These are phyloP conservation scores for Biscogniauxia mediterranea DNA, from an alignment of 2,329 filamentous ascomycete species.

Conservation along the genomic window DNA sequence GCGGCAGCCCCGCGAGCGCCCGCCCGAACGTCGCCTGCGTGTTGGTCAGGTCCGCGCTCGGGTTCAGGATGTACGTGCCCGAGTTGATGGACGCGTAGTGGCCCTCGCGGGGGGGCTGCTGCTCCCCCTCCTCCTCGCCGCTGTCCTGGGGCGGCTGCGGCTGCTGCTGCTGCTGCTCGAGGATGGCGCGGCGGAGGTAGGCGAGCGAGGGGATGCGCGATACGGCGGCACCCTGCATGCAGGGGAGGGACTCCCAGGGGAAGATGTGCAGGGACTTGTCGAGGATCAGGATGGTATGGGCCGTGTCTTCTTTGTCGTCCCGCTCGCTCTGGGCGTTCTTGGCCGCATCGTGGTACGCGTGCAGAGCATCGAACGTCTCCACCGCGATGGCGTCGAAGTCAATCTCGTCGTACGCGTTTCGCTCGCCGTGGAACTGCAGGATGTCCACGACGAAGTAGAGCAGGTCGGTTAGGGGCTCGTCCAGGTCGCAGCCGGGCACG, in stretches of 20 bases:
- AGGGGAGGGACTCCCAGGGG: constrained; percentile 94
- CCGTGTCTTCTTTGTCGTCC: constrained; percentile 29
- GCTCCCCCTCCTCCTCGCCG: constrained; percentile 4
- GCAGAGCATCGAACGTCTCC: constrained; percentile 81
- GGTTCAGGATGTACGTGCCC: constrained; percentile 85
- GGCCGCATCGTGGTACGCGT: constrained; percentile 65
- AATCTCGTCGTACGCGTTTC: constrained; percentile 95
- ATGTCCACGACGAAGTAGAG: constrained; percentile 97
- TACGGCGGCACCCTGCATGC: constrained; percentile 73
- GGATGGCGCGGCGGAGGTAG: constrained; percentile 73
- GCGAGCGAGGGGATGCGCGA: constrained; percentile 86
- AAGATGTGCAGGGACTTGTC: constrained; percentile 90
- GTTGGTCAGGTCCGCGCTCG: constrained; percentile 75
- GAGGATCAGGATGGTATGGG: constrained; percentile 82
- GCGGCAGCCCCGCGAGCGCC: constrained; percentile 62
- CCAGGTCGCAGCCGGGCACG: constrained; percentile 67
- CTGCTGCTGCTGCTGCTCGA: constrained; percentile 51
- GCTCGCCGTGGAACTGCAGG: constrained; percentile 92
- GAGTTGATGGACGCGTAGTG: constrained; percentile 54
- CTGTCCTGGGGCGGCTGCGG: constrained; percentile 31
- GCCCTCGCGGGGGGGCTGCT: constrained; percentile 38
- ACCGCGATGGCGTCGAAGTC: constrained; percentile 92
- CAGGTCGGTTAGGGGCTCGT: constrained; percentile 87
- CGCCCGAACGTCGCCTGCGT: constrained; percentile 75
- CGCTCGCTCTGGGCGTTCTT: constrained; percentile 40